Conservation (phyloP, 371 early-diverging fungal species). For the Blakeslea trispora region DNA sequence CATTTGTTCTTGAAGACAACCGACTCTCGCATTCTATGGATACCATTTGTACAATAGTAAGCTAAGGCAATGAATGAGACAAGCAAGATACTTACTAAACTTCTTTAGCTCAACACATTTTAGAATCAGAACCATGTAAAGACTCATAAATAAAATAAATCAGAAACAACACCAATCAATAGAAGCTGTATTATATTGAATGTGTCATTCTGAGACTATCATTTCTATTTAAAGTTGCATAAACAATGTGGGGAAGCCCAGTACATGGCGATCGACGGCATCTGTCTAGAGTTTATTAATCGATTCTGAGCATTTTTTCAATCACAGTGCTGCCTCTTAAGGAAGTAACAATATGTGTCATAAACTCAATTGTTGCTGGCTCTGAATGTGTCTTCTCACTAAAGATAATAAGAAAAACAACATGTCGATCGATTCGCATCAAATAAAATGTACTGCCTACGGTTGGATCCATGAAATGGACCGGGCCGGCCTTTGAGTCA, state of each 20-base stretch:
- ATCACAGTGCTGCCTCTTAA: slow-evolving; percentile 44
- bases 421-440: slow-evolving; percentile 58
- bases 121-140: background rate
- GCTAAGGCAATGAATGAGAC: too few relatives aligned
- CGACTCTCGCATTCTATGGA: slow-evolving; percentile 34
- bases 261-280: background rate
- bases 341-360: slow-evolving; percentile 42
- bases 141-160: too few relatives aligned
- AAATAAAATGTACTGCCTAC: slow-evolving; percentile 63
- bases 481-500: slow-evolving; percentile 41
- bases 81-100: too few relatives aligned
- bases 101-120: slow-evolving; percentile 18
- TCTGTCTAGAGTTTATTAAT: slow-evolving; percentile 16
- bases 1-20: slow-evolving; percentile 33
- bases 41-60: slow-evolving; percentile 34
- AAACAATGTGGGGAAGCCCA: background rate
- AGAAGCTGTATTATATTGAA: too few relatives aligned
- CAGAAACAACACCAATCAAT: too few relatives aligned
- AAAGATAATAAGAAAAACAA: slow-evolving; percentile 61
- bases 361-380: slow-evolving; percentile 53
- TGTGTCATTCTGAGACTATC: too few relatives aligned
- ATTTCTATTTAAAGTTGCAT: background rate
- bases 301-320: slow-evolving; percentile 36
- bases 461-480: slow-evolving; percentile 59
- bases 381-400: slow-evolving; percentile 54